These are phyloP conservation scores for Starmerella geochares DNA, from an alignment of 805 yeast genomes.

Conservation along the genomic window DNA sequence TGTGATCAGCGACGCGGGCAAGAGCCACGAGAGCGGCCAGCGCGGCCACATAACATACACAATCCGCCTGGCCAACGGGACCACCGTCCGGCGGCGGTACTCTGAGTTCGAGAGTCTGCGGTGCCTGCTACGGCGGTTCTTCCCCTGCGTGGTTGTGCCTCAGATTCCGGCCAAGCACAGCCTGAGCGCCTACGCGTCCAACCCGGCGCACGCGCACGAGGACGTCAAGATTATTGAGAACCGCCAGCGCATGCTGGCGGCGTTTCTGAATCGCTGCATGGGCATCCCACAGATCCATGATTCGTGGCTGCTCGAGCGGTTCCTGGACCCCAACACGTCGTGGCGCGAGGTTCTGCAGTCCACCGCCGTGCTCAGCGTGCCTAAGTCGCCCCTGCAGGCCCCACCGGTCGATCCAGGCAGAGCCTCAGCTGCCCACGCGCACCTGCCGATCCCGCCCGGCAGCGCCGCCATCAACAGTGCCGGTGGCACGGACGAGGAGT, in stretches of 20 bases:
- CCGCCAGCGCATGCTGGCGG: slow-evolving; percentile 63
- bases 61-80: slow-evolving; percentile 47
- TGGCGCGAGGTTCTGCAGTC: slow-evolving; percentile 66
- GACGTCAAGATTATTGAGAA: slow-evolving; percentile 43
- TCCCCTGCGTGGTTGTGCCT: slow-evolving; percentile 77
- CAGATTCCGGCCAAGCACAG: slow-evolving; percentile 88
- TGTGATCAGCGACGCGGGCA: slow-evolving; percentile 68
- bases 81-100: slow-evolving; percentile 69
- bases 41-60: slow-evolving; percentile 77
- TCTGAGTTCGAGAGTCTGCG: slow-evolving; percentile 85
- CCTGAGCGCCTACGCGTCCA: slow-evolving; percentile 39
- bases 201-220: slow-evolving; percentile 39
- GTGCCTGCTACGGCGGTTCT: slow-evolving; percentile 54
- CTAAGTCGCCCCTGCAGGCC: slow-evolving; percentile 44
- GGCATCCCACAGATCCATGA: slow-evolving; percentile 45
- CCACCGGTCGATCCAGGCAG: slow-evolving; percentile 53
- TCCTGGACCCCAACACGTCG: slow-evolving; percentile 72
- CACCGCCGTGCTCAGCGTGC: slow-evolving; percentile 46
- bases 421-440: slow-evolving; percentile 49
- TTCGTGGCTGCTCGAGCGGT: slow-evolving; percentile 58
- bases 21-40: slow-evolving; percentile 67
- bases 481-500: slow-evolving; percentile 4
- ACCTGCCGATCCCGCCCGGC: slow-evolving; percentile 52
- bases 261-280: slow-evolving; percentile 68
- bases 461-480: slow-evolving; percentile 29